Base-by-base conservation (phyloP, 306 rosid species). In the Dryas octopetala region DNA sequence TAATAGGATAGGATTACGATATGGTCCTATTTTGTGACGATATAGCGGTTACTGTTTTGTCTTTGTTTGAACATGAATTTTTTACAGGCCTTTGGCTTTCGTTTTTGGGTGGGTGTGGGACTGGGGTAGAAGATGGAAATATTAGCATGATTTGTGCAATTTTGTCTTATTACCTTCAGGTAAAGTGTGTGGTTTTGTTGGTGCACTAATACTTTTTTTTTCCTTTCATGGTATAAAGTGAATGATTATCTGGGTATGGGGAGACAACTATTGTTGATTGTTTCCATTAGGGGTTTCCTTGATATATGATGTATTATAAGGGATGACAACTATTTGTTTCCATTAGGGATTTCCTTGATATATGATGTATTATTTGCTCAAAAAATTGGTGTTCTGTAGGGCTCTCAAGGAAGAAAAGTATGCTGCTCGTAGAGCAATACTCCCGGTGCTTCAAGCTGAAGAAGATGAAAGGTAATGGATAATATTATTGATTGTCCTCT, bases 371-470 rank as follows among this genome's bases (percentile, higher is more conserved):
- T 43, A 16, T 6, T 16, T 15, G 16, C 63, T 66, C 46, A 17
- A 78, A 71, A 52, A 55, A 49, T 62, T 70, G 63, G 54, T 64
- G 53, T 82, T 73, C 40, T 75, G 77, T 64, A 96, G 99, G 86
- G 99, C 86, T 3, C 85, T 96, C 3, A 96, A 92, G 79, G 99
- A 92, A 81, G 99, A 96, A 74, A 96, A 92, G 78, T 92, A 88
- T 87, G 80, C 97, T 76, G 97, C 99, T 45, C 94, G 99, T 4
- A 83, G 96, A 65, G 92, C 99, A 12, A 89, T 96, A 75, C 83
- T 92, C 65, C 99, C 98, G 5, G 85, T 96, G 69, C 89, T 96
- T 67, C 99, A 96, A 84, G 99, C 99, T 46, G 99, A 96, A 81
- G 99, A 96, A 80, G 99, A 96, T 61, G 98, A 96, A 80, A 92